Evolutionary conservation across 2,329 filamentous ascomycete species (phyloP), one percentile per base, ranked within the genome.

Genomic region (Colletotrichum somersetense): DNA sequence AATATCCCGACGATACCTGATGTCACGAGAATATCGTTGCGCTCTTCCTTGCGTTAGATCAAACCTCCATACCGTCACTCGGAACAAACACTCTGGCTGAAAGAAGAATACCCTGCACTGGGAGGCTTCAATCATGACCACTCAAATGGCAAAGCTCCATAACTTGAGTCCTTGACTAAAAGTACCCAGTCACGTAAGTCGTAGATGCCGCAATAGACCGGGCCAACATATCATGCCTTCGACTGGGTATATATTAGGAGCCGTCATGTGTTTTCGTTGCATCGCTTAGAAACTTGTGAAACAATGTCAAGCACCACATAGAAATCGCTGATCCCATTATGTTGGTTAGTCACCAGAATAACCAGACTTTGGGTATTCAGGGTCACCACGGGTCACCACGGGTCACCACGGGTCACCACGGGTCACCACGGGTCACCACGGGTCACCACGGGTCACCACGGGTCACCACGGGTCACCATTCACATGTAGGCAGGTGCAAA

Each of bases 1-100:
- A 78, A 57, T 79, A 70, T 18, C 77, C 79, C 5, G 79, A 80
- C 40, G 72, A 67, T 3, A 3, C 46, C 10, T 72, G 6, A 59
- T 12, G 42, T 33, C 23, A 20, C 11, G 18, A 23, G 6, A 26
- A 20, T 16, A 35, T 16, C 18, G 12, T 57, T 52, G 23, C 50
- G 1, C 2, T 18, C 23, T 30, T 52, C 23, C 30, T 30, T 30
- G 5, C 6, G 3, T 26, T 50, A 7, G 10, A 50, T 5, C 7
- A 50, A 6, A 1, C 48, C 48, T 26, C 11, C 23, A n/a, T 14
- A 16, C 6, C 7, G 2, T 6, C 11, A 26, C 48, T 23, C 26
- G 5, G 4, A 50, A 6, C 5, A 23, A 23, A 16, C 11, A 1
- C n/a, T 50, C 10, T 23, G n/a, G n/a, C 8, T 50, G 10, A 50